Evolutionary conservation across 805 yeast genomes (phyloP).

Genomic region (Torulaspora maleeae): DNA sequence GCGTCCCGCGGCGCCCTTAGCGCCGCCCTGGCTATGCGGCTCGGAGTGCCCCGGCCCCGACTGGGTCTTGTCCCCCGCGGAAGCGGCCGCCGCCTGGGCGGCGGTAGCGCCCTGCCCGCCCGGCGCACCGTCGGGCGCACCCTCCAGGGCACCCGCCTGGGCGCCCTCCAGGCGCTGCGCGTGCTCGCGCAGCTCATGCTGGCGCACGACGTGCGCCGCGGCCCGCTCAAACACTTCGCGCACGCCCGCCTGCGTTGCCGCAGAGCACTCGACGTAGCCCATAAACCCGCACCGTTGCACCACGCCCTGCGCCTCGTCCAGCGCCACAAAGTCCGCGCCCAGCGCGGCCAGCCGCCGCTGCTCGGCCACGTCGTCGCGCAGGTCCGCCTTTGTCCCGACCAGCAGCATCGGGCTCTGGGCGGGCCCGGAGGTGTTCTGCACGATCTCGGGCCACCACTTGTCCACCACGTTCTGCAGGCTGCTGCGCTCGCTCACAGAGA

Average conservation of each 20-base stretch:
- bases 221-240: constrained; percentile 81
- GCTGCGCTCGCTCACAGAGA: constrained; percentile 75
- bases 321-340: constrained; percentile 57
- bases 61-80: neutral
- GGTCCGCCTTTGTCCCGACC: constrained; percentile 85
- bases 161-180: neutral
- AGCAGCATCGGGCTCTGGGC: constrained; percentile 49
- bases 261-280: constrained; percentile 81
- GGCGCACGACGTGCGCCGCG: constrained; percentile 56
- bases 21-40: neutral
- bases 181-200: constrained; percentile 41
- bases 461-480: constrained; percentile 75
- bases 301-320: constrained; percentile 56
- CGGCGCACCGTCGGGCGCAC: too few relatives aligned
- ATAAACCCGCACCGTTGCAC: constrained; percentile 71
- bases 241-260: constrained; percentile 83
- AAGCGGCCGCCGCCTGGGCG: constrained; percentile 4
- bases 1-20: neutral
- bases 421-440: constrained; percentile 61
- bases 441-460: constrained; percentile 83
- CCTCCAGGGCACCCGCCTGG: neutral
- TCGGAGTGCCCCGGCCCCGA: neutral
- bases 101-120: constrained; percentile 1
- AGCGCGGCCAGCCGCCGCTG: constrained; percentile 57
- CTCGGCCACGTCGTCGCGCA: constrained; percentile 77